Evolutionary conservation across 2,329 filamentous ascomycete species (phyloP).

Genomic region (Aspergillus persii): DNA sequence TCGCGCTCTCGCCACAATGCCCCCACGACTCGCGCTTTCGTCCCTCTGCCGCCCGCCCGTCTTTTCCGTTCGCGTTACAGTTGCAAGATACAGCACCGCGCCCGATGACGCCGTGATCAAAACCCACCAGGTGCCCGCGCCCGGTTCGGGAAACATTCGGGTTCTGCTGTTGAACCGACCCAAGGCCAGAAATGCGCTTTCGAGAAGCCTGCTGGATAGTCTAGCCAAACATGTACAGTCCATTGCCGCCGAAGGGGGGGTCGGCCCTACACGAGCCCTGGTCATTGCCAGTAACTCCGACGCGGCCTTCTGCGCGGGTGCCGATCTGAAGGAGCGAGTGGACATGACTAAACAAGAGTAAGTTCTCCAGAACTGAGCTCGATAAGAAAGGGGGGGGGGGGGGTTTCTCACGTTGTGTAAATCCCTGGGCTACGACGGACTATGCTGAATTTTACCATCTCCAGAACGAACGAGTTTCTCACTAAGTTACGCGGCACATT

Average conservation of each 20-base stretch:
- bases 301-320: slow-evolving; percentile 86
- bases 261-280: slow-evolving; percentile 69
- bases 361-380: slow-evolving; percentile 23
- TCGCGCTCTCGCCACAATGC: slow-evolving; percentile 23
- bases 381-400: too few relatives aligned
- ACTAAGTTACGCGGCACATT: slow-evolving; percentile 73
- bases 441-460: background rate
- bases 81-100: slow-evolving; percentile 35
- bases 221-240: slow-evolving; percentile 71
- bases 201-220: slow-evolving; percentile 68
- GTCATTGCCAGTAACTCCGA: slow-evolving; percentile 85
- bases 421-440: background rate
- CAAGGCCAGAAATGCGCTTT: slow-evolving; percentile 85
- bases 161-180: slow-evolving; percentile 86
- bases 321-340: slow-evolving; percentile 85
- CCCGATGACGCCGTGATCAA: slow-evolving; percentile 52
- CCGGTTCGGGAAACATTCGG: slow-evolving; percentile 78
- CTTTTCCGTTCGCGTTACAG: slow-evolving; percentile 26
- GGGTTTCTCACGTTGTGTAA: background rate
- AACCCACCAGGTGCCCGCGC: slow-evolving; percentile 71
- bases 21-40: slow-evolving; percentile 31
- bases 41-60: slow-evolving; percentile 20
- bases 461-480: slow-evolving; percentile 77
- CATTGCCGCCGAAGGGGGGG: slow-evolving; percentile 60
- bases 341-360: slow-evolving; percentile 77